Conservation (phyloP, 805 yeast genomes). For the Suhomyces faveliae region DNA sequence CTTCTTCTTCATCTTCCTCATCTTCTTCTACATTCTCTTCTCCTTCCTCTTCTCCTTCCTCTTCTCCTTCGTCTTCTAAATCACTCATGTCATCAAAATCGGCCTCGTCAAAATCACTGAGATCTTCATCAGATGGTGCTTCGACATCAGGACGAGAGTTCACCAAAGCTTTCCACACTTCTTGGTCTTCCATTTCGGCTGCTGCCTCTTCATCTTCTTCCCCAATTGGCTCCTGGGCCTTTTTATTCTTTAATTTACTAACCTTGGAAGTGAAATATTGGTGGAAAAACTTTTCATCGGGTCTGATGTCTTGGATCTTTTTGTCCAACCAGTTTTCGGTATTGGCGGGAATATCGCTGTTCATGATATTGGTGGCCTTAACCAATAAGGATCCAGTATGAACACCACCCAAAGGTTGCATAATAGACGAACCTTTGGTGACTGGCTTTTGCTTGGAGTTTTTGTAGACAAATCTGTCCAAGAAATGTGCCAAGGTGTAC, state of each 20-base stretch:
- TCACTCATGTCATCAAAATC: constrained; percentile 39
- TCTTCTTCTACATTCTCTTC: constrained; percentile 27
- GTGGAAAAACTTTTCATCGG: constrained; percentile 86
- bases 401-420: constrained; percentile 95
- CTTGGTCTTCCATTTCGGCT: constrained; percentile 60
- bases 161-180: constrained; percentile 78
- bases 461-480: constrained; percentile 93
- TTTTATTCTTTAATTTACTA: constrained; percentile 27
- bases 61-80: constrained; percentile 38
- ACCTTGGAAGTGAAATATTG: constrained; percentile 75
- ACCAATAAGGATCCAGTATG: constrained; percentile 70
- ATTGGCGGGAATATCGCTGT: constrained; percentile 67
- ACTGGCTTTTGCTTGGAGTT: constrained; percentile 77
- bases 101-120: constrained; percentile 44
- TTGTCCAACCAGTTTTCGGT: constrained; percentile 79
- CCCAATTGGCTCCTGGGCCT: constrained; percentile 13
- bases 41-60: constrained; percentile 22
- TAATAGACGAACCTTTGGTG: constrained; percentile 85
- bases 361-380: constrained; percentile 49
- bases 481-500: constrained; percentile 82
- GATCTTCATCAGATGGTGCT: constrained; percentile 35
- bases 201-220: constrained; percentile 37
- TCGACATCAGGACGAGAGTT: constrained; percentile 72
- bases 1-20: constrained; percentile 20
- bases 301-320: constrained; percentile 64